phyloP scores from a whole-genome alignment of 352 stramenopile genomes.

The Globisporangium rhizosaccharum region DNA sequence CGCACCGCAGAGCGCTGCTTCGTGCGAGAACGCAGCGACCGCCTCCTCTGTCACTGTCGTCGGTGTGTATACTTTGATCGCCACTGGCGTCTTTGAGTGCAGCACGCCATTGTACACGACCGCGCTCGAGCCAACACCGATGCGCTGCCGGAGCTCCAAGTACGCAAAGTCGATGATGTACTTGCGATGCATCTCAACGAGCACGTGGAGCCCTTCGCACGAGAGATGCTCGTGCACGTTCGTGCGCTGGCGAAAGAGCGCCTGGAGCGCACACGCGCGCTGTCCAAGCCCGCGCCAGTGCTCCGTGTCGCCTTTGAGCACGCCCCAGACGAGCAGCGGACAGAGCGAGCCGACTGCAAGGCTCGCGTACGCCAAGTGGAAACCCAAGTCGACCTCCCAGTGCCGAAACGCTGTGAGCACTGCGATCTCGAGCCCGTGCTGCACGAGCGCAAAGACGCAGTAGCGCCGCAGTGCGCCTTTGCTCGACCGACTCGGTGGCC shows the following conservation, averaged over 20 bases:
- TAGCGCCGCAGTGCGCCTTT: slow-evolving; percentile 28
- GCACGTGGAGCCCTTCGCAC: slow-evolving; percentile 48
- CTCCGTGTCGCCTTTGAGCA: slow-evolving; percentile 65
- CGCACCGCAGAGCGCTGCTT: slow-evolving; percentile 10
- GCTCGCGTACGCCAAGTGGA: slow-evolving; percentile 23
- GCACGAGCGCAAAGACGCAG: slow-evolving; percentile 26
- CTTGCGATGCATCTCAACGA: slow-evolving; percentile 66
- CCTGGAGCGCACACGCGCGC: slow-evolving; percentile 8
- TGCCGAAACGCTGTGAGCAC: slow-evolving; percentile 26
- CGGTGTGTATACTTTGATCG: slow-evolving; percentile 43
- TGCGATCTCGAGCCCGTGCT: slow-evolving; percentile 24
- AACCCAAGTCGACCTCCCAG: slow-evolving; percentile 13
- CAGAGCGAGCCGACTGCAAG: slow-evolving; percentile 14
- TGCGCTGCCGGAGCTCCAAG: slow-evolving; percentile 39
- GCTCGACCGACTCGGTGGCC: slow-evolving; percentile 20
- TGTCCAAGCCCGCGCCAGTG: slow-evolving; percentile 45
- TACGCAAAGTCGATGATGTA: slow-evolving; percentile 69
- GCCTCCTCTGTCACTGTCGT: slow-evolving; percentile 11
- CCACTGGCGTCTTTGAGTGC: slow-evolving; percentile 31
- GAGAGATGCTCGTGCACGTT: slow-evolving; percentile 18
- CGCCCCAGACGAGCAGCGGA: slow-evolving; percentile 46
- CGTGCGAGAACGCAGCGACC: slow-evolving; percentile 9
- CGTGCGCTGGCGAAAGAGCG: slow-evolving; percentile 1
- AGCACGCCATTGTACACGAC: slow-evolving; percentile 44
- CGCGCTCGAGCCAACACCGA: slow-evolving; percentile 38